Evolutionary conservation across 148 eudicot species (phyloP), one percentile per base, ranked within the genome.

Genomic region (Dysphania ambrosioides): DNA sequence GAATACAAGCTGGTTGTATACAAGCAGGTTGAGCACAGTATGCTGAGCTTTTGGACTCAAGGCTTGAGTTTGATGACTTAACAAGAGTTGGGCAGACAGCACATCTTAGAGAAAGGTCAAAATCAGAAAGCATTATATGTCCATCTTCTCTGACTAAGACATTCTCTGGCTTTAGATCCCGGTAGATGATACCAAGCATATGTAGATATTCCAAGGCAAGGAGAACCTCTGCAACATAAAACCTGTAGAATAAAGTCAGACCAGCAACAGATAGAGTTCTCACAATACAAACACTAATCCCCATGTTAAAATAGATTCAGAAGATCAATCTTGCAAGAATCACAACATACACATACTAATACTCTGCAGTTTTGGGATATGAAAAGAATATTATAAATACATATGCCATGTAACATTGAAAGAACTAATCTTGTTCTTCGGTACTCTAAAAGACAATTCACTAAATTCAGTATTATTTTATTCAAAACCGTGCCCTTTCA

Each of bases 41-140:
- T 27, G 79, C 78, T 4, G 93, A 90, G 85, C 53, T 83, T 77
- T 89, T 91, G 74, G 98, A 75, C 24, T 86, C 86, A 0, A 75
- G 18, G 78, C 36, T 81, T 21, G 84, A 41, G 74, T 86, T 85
- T 55, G 92, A 82, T 72, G 87, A 86, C 76, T 81, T 86, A 68
- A 92, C 91, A 12, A 94, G 84, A 31, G 93, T 94, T 23, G 98
- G 98, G 75, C 86, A 79, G 72, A 90, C 93, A 4, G 88, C 70
- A 29, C 98, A 94, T 77, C 98, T 86, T 18, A 94, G 77, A 63
- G 97, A 91, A 74, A 94, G 98, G 80, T 94, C 98, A 44, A 94
- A 94, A 85, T 94, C 98, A 4, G 98, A 94, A 42, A 94, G 96
- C 98, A 94, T 94, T 76, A 94, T 91, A 68, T 94, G 98, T 29